Percentiles rank a stretch among this genome's conserved stretches.
These are phyloP conservation scores for Mucor racemosus DNA, from an alignment of 371 early-diverging fungal species.

Conservation along the genomic window DNA sequence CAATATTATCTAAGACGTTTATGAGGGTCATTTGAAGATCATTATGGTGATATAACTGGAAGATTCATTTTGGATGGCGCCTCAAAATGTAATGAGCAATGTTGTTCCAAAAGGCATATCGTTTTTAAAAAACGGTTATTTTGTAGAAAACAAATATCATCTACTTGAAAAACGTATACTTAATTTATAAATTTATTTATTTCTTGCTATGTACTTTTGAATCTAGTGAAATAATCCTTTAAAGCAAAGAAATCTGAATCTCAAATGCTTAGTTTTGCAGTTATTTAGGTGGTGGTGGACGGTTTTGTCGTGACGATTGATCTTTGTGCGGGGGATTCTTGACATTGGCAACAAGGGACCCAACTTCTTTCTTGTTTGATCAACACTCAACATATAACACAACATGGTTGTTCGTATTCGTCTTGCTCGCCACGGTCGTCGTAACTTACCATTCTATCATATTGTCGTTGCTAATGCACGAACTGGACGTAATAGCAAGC, in stretches of 20 bases:
- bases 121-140: background rate
- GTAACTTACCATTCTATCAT: conserved; percentile 91
- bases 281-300: background rate
- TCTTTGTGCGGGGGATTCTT: conserved; percentile 5
- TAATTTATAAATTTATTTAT: too few species aligned
- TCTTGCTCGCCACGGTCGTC: conserved; percentile 87
- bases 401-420: conserved; percentile 74
- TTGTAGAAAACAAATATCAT: background rate
- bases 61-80: too few species aligned
- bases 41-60: too few species aligned
- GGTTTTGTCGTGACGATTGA: background rate
- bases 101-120: background rate
- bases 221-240: too few species aligned
- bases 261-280: too few species aligned
- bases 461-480: conserved; percentile 90
- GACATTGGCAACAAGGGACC: conserved; percentile 25
- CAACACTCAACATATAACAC: background rate
- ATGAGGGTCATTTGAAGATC: too few species aligned
- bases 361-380: conserved; percentile 14
- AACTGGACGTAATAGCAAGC: conserved; percentile 85
- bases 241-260: too few species aligned
- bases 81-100: background rate
- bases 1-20: background rate
- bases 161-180: too few species aligned
- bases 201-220: too few species aligned